Conservation (phyloP, 257 asterid genomes). For the Przewalskia tangutica region DNA sequence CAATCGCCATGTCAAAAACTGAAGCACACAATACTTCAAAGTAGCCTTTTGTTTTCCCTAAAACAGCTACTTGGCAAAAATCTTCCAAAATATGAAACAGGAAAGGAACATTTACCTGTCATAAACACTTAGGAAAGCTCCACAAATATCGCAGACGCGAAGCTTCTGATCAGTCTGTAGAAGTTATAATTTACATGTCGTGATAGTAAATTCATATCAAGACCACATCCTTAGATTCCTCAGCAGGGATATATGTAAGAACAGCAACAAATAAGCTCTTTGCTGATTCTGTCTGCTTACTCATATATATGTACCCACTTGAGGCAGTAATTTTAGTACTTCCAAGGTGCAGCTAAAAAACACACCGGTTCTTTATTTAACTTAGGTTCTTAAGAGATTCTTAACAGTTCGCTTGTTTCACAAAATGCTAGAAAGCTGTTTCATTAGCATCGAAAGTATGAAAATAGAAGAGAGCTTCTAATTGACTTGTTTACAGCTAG, state of each 20-base stretch:
- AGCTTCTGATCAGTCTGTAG: slow-evolving; percentile 97
- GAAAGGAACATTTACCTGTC: slow-evolving; percentile 50
- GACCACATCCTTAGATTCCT: background rate
- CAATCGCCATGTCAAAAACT: slow-evolving; percentile 68
- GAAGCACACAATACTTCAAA: slow-evolving; percentile 39
- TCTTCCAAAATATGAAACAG: background rate
- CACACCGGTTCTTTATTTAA: background rate
- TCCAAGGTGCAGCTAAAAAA: background rate
- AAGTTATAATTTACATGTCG: slow-evolving; percentile 15
- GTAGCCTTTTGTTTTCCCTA: slow-evolving; percentile 32
- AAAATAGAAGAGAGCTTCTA: background rate
- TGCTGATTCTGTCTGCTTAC: background rate
- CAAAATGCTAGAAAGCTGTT: background rate
- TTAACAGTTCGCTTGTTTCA: background rate
- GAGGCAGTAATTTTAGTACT: background rate
- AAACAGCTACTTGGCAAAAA: slow-evolving; percentile 8
- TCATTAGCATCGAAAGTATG: background rate
- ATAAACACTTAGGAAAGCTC: slow-evolving; percentile 91
- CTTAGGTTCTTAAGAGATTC: background rate
- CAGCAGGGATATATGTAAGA: background rate
- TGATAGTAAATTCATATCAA: background rate
- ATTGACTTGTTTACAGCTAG: background rate
- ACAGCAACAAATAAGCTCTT: background rate
- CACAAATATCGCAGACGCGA: slow-evolving; percentile 98
- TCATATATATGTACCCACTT: background rate